Evolutionary conservation across 2,329 filamentous ascomycete genomes (phyloP).

Genomic region (Stromatinia cepivora): DNA sequence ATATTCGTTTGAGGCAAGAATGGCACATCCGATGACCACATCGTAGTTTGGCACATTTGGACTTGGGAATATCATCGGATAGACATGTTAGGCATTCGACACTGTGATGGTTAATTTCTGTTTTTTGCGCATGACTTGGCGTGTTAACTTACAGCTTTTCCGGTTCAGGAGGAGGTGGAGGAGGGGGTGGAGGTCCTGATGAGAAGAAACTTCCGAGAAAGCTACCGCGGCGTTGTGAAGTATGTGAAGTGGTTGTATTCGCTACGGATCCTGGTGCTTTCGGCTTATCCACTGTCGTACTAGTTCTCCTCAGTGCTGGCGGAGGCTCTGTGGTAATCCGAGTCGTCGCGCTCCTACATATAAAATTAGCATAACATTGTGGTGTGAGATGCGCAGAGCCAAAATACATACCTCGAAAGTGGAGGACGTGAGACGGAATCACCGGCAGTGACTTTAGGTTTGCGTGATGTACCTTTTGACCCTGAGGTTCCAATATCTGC

Average conservation of each 20-base stretch:
- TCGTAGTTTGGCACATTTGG: constrained; percentile 67
- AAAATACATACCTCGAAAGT: constrained; percentile 32
- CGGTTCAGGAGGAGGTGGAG: constrained; percentile 28
- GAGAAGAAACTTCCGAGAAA: constrained; percentile 35
- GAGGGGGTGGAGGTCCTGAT: constrained; percentile 25
- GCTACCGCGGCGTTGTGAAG: constrained; percentile 26
- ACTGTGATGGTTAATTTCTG: constrained; percentile 45
- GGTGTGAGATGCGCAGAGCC: background rate
- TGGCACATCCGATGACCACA: constrained; percentile 84
- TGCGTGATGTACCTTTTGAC: constrained; percentile 31
- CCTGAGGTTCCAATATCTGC: constrained; percentile 24
- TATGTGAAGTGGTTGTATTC: constrained; percentile 24
- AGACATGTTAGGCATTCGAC: constrained; percentile 73
- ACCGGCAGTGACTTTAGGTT: constrained; percentile 29
- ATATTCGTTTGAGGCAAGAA: constrained; percentile 70
- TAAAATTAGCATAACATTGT: constrained; percentile 28
- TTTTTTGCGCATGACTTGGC: background rate
- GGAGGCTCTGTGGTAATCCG: constrained; percentile 25
- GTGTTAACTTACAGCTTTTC: constrained; percentile 35
- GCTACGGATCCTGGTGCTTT: constrained; percentile 28
- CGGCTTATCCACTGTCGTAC: constrained; percentile 31
- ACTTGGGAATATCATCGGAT: constrained; percentile 62
- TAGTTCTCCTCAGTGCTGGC: constrained; percentile 31
- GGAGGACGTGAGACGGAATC: constrained; percentile 30
- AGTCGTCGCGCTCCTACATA: constrained; percentile 25